Base-by-base conservation (phyloP, 306 rosid species). In the Arachis stenosperma region DNA sequence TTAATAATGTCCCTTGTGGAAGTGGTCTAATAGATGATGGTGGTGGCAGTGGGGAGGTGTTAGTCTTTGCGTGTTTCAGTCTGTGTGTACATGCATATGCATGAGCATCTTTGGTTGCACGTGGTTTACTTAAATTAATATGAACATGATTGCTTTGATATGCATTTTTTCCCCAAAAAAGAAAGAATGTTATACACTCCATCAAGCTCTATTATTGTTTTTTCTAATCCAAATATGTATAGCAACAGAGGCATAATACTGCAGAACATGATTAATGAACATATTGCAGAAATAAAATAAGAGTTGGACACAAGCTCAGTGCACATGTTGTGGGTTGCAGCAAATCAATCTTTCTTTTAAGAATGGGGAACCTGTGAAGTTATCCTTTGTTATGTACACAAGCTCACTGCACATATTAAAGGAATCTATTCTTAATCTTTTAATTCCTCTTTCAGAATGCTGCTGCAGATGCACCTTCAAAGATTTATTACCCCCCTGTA, bases 401-500 rank as follows among this genome's bases (percentile, higher is more conserved):
- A 33, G 37, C 37, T 33, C 4, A 33, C 4, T 33, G 37, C 37
- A 14, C 46, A 29, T 7, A 17, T 27, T 42, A 62, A 48, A 27
- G 44, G 66, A 10, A 52, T 59, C 22, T 54, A 56, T 33, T 70
- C 52, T 13, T 42, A 58, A 73, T 53, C 58, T 71, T 62, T 51
- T 73, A 73, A 51, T 29, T n/a, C 61, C 30, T 65, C 67, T 46
- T 76, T 60, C 86, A 88, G 96, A 10, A 13, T 48, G 53, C 53
- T 48, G 53, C 53, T 48, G 53, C 53, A 48, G 53, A 48, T 48
- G 53, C 53, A 55, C 88, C 88, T 73, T 82, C 90, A 36, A 82
- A 88, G 76, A 86, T 87, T 66, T 86, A 86, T 48, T 47, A 47
- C 52, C 52, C 9, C 52, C 52, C 52, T 10, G 90, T 88, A 74